Conservation (phyloP, 73 alveolate genomes). For the Tetrahymena thermophila region DNA sequence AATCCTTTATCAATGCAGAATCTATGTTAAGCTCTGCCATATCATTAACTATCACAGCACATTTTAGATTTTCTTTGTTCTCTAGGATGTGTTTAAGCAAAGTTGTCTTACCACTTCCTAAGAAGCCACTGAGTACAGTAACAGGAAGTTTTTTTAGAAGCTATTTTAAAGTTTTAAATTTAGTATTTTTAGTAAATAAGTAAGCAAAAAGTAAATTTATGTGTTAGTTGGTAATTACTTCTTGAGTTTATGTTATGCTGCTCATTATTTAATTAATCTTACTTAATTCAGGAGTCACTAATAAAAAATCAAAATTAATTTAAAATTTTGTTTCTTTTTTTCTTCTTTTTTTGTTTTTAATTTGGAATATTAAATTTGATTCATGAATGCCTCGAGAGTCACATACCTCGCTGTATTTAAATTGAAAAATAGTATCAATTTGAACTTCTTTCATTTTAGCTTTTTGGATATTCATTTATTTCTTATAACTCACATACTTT, state of each 20-base stretch:
- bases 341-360: background rate
- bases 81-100: conserved; percentile 45
- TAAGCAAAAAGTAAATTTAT: background rate
- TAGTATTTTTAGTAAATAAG: background rate
- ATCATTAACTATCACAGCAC: conserved; percentile 71
- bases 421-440: background rate
- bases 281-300: background rate
- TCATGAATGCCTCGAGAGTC: background rate
- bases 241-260: background rate
- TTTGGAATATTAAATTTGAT: background rate
- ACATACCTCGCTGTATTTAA: background rate
- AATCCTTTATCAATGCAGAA: conserved; percentile 40
- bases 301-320: background rate
- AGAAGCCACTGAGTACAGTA: conserved; percentile 60
- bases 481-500: background rate
- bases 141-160: conserved; percentile 52
- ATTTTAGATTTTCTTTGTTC: conserved; percentile 22
- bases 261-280: background rate
- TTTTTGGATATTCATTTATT: background rate
- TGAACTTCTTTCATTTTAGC: background rate
- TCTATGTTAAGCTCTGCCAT: conserved; percentile 68
- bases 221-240: background rate
- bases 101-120: conserved; percentile 75
- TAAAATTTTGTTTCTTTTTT: background rate
- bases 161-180: background rate